Conservation (phyloP, 2,329 filamentous ascomycete genomes). For the Aphanocladium album region DNA sequence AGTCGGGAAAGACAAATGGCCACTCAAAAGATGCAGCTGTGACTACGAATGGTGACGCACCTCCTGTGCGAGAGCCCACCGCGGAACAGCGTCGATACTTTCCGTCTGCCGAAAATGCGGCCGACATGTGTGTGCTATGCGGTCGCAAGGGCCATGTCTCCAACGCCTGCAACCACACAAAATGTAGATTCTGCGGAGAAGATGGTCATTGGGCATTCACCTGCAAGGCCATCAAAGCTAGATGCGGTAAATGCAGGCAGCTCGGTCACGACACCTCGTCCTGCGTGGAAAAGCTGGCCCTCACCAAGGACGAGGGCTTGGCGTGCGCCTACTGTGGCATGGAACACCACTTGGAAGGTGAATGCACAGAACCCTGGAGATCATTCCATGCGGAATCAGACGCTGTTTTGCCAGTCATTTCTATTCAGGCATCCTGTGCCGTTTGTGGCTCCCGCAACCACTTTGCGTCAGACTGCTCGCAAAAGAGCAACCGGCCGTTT, state of each 20-base stretch:
- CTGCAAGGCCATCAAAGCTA: conserved; percentile 43
- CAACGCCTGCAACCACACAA: conserved; percentile 38
- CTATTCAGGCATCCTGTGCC: conserved; percentile 50
- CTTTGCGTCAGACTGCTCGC: conserved; percentile 51
- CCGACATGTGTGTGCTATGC: conserved; percentile 48
- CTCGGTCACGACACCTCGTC: conserved; percentile 49
- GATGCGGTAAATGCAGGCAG: conserved; percentile 57
- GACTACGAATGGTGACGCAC: conserved; percentile 17
- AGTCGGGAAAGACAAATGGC: conserved; percentile 6
- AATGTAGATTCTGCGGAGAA: conserved; percentile 45
- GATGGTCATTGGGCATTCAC: conserved; percentile 42
- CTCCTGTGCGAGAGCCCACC: conserved; percentile 1
- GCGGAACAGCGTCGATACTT: conserved; percentile 43
- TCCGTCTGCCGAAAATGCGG: conserved; percentile 39
- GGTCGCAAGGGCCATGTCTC: conserved; percentile 43
- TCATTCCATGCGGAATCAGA: conserved; percentile 42
- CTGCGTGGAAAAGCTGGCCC: conserved; percentile 53
- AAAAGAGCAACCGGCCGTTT: conserved; percentile 17
- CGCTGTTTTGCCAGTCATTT: conserved; percentile 42
- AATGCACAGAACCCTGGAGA: conserved; percentile 58
- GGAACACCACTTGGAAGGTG: conserved; percentile 50
- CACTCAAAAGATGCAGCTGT: neutral
- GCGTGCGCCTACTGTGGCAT: conserved; percentile 58
- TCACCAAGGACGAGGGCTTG: conserved; percentile 47
- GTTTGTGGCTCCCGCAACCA: conserved; percentile 50